Conservation (phyloP, 2,329 filamentous ascomycete genomes). For the Paecilomyces sp. region DNA sequence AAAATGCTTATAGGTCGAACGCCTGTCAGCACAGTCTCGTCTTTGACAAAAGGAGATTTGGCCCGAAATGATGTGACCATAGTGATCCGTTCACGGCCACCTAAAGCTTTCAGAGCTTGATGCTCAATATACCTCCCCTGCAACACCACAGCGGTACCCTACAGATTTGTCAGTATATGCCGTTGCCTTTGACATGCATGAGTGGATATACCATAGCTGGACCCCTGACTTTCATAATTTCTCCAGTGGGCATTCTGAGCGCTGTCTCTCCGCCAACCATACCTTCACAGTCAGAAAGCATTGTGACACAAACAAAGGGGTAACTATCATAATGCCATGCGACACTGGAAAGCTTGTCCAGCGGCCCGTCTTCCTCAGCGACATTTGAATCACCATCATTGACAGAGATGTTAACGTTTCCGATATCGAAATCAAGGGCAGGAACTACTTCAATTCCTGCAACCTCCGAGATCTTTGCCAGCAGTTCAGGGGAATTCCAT, state of each 20-base stretch:
- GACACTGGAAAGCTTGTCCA: conserved; percentile 29
- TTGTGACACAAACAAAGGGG: conserved; percentile 63
- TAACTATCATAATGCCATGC: conserved; percentile 55
- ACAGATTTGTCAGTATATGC: neutral
- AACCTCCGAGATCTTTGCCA: conserved; percentile 48
- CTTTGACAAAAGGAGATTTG: conserved; percentile 44
- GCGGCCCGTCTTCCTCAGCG: conserved; percentile 34
- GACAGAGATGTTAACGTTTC: neutral
- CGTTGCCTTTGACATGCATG: neutral
- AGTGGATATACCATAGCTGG: conserved; percentile 31
- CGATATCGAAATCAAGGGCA: neutral
- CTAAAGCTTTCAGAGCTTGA: conserved; percentile 51
- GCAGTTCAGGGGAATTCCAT: conserved; percentile 49
- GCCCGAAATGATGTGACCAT: conserved; percentile 59
- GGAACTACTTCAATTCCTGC: conserved; percentile 54
- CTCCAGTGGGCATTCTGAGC: conserved; percentile 44
- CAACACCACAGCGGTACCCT: conserved; percentile 47
- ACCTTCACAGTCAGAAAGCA: conserved; percentile 55
- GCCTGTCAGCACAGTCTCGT: conserved; percentile 52
- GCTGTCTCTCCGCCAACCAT: conserved; percentile 62
- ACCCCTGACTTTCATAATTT: conserved; percentile 39
- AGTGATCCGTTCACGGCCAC: conserved; percentile 52
- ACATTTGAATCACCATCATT: neutral
- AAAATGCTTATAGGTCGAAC: conserved; percentile 51
- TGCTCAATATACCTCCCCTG: conserved; percentile 61